These are phyloP conservation scores for Xanthoconium stramineum DNA, from an alignment of 768 basidiomycete genomes.

Conservation along the genomic window DNA sequence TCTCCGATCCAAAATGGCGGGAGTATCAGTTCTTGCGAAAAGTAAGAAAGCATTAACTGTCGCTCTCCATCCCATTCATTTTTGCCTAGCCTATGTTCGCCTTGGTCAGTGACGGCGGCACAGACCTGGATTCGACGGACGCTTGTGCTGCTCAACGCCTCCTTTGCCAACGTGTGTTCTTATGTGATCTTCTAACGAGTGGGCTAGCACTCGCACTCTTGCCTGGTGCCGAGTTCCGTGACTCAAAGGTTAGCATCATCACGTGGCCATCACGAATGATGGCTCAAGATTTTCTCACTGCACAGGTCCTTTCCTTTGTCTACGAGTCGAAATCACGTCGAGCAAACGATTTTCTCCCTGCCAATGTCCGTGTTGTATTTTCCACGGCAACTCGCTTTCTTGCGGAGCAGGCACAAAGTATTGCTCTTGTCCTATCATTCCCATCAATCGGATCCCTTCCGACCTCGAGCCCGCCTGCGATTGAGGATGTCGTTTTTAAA, in stretches of 20 bases:
- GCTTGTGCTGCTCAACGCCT: constrained; percentile 26
- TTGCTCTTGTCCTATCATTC: not conserved
- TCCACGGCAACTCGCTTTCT: constrained; percentile 13
- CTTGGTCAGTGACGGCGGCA: constrained; percentile 53
- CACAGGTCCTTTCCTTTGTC: constrained; percentile 60
- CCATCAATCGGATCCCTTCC: not conserved
- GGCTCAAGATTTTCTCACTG: not conserved
- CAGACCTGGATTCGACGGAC: constrained; percentile 8
- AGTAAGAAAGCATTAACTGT: constrained; percentile 25
- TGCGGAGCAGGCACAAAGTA: not conserved
- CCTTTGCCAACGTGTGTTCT: constrained; percentile 47
- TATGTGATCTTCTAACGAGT: constrained; percentile 46
- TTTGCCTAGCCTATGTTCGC: constrained; percentile 61
- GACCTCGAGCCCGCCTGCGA: not conserved
- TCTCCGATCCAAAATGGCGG: constrained; percentile 49
- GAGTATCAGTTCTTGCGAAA: constrained; percentile 41
- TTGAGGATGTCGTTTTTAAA: constrained; percentile 6
- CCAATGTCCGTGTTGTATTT: constrained; percentile 4
- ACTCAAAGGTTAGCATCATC: constrained; percentile 50
- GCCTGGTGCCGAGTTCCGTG: constrained; percentile 54
- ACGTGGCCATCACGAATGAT: not conserved
- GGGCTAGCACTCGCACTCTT: constrained; percentile 52
- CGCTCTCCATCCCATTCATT: constrained; percentile 8
- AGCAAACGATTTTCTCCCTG: constrained; percentile 13
- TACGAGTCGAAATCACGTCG: constrained; percentile 38